Percentiles rank a stretch among this genome's conserved stretches.
phyloP scores from a whole-genome alignment of 768 basidiomycete genomes.

The Psilocybe azurescens region DNA sequence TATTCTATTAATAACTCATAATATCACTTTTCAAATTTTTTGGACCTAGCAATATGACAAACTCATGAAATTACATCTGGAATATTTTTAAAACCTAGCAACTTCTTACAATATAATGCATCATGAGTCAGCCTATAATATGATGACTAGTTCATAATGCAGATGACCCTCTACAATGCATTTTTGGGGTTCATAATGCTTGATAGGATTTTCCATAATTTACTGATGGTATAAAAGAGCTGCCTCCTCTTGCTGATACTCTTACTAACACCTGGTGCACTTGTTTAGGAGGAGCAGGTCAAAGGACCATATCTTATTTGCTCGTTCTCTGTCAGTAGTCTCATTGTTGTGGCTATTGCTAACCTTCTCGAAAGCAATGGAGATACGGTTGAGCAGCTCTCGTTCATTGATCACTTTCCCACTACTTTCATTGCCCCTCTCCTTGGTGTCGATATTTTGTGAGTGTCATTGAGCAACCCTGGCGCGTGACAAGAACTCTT shows the following conservation, averaged over 20 bases:
- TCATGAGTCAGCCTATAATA: too few species aligned
- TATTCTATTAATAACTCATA: too few species aligned
- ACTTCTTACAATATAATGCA: too few species aligned
- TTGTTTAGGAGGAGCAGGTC: neutral
- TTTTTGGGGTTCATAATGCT: too few species aligned
- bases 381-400: conserved; percentile 4
- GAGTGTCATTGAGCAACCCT: neutral
- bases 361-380: neutral
- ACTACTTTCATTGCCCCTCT: conserved; percentile 2
- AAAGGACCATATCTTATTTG: conserved; percentile 3
- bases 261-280: neutral
- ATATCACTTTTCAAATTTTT: too few species aligned
- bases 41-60: too few species aligned
- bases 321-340: conserved; percentile 1
- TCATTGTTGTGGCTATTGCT: neutral
- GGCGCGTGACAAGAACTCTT: neutral
- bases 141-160: too few species aligned
- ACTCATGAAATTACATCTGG: too few species aligned
- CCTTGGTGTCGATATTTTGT: neutral
- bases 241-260: neutral
- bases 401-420: conserved; percentile 11
- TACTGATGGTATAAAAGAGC: too few species aligned
- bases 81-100: too few species aligned
- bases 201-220: too few species aligned
- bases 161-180: too few species aligned